These are phyloP conservation scores for Cutaneotrichosporon dermatis DNA, from an alignment of 1,284 basidiomycete species.

Conservation along the genomic window DNA sequence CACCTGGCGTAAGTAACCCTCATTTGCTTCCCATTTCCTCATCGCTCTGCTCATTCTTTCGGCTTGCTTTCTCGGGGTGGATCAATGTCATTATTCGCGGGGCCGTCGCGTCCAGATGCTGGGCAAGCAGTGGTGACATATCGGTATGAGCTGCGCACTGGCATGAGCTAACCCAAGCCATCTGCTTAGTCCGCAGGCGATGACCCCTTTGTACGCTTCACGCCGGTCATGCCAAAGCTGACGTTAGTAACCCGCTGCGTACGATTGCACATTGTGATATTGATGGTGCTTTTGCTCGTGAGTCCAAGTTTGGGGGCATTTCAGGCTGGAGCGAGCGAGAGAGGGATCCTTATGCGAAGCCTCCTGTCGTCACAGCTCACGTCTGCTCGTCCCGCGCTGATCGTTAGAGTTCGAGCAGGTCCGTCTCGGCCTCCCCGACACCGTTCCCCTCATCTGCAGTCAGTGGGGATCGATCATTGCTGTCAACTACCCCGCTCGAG, in stretches of 20 bases:
- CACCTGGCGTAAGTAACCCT: not conserved
- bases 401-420: slow-evolving; percentile 72
- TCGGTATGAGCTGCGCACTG: not conserved
- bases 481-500: slow-evolving; percentile 90
- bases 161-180: slow-evolving; percentile 22
- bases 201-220: slow-evolving; percentile 38
- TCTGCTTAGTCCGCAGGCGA: slow-evolving; percentile 40
- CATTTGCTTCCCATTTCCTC: not conserved
- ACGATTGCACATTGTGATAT: slow-evolving; percentile 84
- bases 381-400: not conserved
- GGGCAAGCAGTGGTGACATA: slow-evolving; percentile 7
- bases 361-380: no score
- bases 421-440: slow-evolving; percentile 65
- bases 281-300: slow-evolving; percentile 79
- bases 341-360: not conserved
- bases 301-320: no score
- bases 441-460: slow-evolving; percentile 78
- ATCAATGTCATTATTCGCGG: not conserved
- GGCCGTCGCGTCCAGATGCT: not conserved
- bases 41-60: not conserved
- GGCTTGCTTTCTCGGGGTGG: not conserved
- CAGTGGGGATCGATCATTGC: slow-evolving; percentile 91
- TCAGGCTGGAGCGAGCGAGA: no score
- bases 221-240: not conserved
- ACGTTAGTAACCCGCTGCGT: slow-evolving; percentile 42